Percentiles rank a stretch among this genome's conserved stretches.
Evolutionary conservation across 2,329 filamentous ascomycete species (phyloP).

Genomic region (Atkinsonella hypoxylon): DNA sequence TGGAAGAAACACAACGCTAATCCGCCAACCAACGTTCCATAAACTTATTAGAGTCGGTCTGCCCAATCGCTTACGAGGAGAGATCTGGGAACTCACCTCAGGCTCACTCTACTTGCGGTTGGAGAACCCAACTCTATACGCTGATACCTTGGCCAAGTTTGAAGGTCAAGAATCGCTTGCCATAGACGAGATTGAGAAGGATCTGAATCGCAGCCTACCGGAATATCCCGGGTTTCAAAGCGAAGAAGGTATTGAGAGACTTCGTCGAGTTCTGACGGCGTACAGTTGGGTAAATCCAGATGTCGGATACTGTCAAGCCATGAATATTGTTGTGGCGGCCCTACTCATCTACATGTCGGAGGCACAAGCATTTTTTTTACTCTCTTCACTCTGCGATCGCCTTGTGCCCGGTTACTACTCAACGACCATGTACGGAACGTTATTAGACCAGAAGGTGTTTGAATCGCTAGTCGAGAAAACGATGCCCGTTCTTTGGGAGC

Average conservation of each 20-base stretch:
- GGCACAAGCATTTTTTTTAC: slow-evolving; percentile 84
- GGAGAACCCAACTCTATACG: slow-evolving; percentile 72
- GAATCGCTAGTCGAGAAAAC: slow-evolving; percentile 97
- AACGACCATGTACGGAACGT: slow-evolving; percentile 96
- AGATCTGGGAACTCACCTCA: slow-evolving; percentile 92
- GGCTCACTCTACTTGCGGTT: slow-evolving; percentile 82
- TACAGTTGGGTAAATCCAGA: slow-evolving; percentile 97
- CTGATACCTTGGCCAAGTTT: slow-evolving; percentile 73
- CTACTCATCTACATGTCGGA: slow-evolving; percentile 98
- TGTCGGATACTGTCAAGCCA: slow-evolving; percentile 96
- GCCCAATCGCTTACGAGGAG: slow-evolving; percentile 82
- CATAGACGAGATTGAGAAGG: slow-evolving; percentile 98
- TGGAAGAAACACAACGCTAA: slow-evolving; percentile 79
- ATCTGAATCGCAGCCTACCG: slow-evolving; percentile 87
- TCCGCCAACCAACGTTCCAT: slow-evolving; percentile 94
- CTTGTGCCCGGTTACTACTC: slow-evolving; percentile 95
- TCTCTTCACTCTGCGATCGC: slow-evolving; percentile 84
- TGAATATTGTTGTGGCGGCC: slow-evolving; percentile 99
- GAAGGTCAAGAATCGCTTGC: slow-evolving; percentile 81
- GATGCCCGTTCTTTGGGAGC: slow-evolving; percentile 97
- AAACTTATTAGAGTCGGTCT: slow-evolving; percentile 92
- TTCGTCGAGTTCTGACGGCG: slow-evolving; percentile 83
- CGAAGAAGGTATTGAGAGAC: slow-evolving; percentile 81
- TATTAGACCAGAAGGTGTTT: slow-evolving; percentile 94
- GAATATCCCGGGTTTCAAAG: slow-evolving; percentile 97